Conservation (phyloP, 345 rosid species). For the Cardiospermum halicacabum region DNA sequence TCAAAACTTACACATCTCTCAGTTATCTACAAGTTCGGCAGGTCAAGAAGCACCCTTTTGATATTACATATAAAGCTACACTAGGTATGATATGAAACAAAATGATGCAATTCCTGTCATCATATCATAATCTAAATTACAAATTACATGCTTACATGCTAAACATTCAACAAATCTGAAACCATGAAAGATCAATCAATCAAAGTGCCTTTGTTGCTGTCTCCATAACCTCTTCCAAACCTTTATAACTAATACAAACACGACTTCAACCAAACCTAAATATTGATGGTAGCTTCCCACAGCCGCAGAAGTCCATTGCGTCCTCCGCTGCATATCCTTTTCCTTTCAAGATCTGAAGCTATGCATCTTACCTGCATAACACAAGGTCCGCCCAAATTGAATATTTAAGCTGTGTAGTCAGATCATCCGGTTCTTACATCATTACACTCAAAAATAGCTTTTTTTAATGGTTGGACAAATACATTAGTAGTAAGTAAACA, state of each 20-base stretch:
- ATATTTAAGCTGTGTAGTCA: neutral
- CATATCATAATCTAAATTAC: neutral
- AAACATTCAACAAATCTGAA: neutral
- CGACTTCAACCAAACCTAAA: conserved; percentile 26
- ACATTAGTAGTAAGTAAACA: neutral
- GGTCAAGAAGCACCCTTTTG: neutral
- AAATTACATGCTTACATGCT: neutral
- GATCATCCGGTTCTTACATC: neutral
- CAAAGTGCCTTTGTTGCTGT: neutral
- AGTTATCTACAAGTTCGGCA: neutral
- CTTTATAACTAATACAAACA: neutral
- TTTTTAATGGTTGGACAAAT: neutral
- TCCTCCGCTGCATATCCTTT: conserved; percentile 97
- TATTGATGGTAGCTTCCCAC: conserved; percentile 99
- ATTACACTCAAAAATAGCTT: neutral
- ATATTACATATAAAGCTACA: neutral
- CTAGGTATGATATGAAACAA: neutral
- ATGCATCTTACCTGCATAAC: conserved; percentile 80
- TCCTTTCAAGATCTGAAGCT: conserved; percentile 94
- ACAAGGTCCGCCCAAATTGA: neutral
- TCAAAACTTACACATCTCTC: neutral
- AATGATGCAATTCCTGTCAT: neutral
- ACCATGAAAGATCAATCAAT: neutral
- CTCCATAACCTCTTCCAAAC: neutral
- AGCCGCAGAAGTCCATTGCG: conserved; percentile 92